Evolutionary conservation across 257 asterid genomes (phyloP).

Genomic region (Petrea volubilis): DNA sequence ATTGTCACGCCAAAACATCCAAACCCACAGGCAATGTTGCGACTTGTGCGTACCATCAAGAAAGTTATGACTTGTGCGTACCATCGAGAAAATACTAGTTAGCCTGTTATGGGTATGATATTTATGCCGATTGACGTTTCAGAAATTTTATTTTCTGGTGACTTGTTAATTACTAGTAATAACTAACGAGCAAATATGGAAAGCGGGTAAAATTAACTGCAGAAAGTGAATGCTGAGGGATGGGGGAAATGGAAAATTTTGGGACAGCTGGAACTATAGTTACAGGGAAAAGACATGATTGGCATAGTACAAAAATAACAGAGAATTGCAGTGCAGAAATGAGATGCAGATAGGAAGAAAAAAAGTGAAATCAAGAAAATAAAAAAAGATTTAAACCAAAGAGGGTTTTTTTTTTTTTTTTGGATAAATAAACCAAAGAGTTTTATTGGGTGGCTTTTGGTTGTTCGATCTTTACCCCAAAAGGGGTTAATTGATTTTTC

Average conservation of each 20-base stretch:
- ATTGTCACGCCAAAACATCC: neutral
- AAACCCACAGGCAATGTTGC: neutral
- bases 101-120: neutral
- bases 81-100: neutral
- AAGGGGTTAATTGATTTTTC: neutral
- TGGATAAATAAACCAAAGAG: neutral
- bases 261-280: constrained; percentile 1
- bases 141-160: neutral
- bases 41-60: neutral
- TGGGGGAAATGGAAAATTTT: neutral
- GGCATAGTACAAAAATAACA: constrained; percentile 22
- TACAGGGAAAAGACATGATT: constrained; percentile 6
- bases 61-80: neutral
- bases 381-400: neutral
- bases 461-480: neutral
- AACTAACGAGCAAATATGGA: neutral
- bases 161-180: neutral
- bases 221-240: neutral
- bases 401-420: too few relatives aligned
- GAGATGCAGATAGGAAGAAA: neutral
- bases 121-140: neutral
- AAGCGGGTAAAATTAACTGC: neutral
- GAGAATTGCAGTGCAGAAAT: constrained; percentile 23
- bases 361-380: neutral
- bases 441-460: constrained; percentile 8